Base-by-base conservation (phyloP, 2,329 filamentous ascomycete genomes). In the Ophiostoma himal-ulmi region DNA sequence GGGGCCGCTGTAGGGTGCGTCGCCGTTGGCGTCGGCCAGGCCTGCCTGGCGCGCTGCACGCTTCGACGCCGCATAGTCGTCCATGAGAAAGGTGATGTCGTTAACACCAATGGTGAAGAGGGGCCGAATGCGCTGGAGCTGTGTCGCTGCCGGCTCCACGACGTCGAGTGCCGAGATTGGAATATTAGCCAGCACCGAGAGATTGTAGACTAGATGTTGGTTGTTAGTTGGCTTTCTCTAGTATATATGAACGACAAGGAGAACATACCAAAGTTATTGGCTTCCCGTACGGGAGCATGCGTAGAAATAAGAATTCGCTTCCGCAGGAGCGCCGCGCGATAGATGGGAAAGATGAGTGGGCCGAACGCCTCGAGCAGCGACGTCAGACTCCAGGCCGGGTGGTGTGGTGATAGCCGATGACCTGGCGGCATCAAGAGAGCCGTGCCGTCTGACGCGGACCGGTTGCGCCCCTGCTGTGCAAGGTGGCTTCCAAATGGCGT, bases 61-160 rank as follows among this genome's bases (percentile, higher is more conserved):
- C 76, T 81, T 82, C 67, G 79, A 79, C 1, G 81, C 80, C 34
- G 83, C 81, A n/a, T 84, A 83, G 73, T 91, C 85, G 70, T 88
- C 83, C 74, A 89, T 84, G 5, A 98, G 84, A 70, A 90, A 88
- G 5, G 91, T 87, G 68, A 99, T 97, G 77, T 99, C 95, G 78
- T 97, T 92, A 20, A 99, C 89, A 68, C 95, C 95, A 71, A 99
- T 86, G 69, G 90, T 93, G 81, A 98, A 99, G n/a, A 99, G 85
- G 0, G 94, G 91, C 34, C 89, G 87, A 39, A 95, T 84, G 71
- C 92, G 85, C 72, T 91, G 84, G 11, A 66, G 64, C 17, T 41
- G 0, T 86, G 84, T 36, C 88, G 83, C 72, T 36, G 84, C 83
- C 0, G 85, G 78, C 26, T 89, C 86, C n/a, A 97, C 83, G 17